A percentile compares a stretch with the other conserved stretches of the same genome.
Evolutionary conservation across 345 rosid genomes (phyloP).

Genomic region (Raphanus sativus): DNA sequence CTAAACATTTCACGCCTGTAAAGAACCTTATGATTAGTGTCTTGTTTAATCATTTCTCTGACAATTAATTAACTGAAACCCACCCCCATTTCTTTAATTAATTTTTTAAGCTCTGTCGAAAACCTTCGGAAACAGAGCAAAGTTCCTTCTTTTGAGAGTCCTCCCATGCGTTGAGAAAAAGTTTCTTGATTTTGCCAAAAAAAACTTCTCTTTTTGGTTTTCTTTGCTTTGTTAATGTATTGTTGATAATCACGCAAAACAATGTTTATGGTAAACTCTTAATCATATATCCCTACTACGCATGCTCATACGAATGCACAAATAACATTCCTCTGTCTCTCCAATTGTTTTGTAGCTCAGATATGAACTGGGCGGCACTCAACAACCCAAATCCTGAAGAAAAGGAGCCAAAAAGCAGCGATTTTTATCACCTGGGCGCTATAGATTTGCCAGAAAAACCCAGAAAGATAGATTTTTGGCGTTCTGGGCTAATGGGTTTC

Average conservation of each 20-base stretch:
- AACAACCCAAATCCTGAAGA: slow-evolving; percentile 30
- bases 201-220: slow-evolving; percentile 7
- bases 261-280: slow-evolving; percentile 47
- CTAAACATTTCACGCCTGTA: slow-evolving; percentile 56
- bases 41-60: slow-evolving; percentile 22
- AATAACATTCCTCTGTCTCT: slow-evolving; percentile 24
- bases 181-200: slow-evolving; percentile 18
- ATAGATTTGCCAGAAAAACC: slow-evolving; percentile 6
- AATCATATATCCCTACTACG: slow-evolving; percentile 30
- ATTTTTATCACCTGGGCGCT: slow-evolving; percentile 16
- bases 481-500: slow-evolving; percentile 54
- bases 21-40: slow-evolving; percentile 61
- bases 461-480: slow-evolving; percentile 29
- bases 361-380: slow-evolving; percentile 56
- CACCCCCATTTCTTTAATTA: neutral
- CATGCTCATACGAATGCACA: slow-evolving; percentile 23
- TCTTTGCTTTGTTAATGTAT: neutral
- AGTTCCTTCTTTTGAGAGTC: slow-evolving; percentile 70
- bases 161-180: slow-evolving; percentile 49
- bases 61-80: slow-evolving; percentile 29
- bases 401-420: slow-evolving; percentile 26
- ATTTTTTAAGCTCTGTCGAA: slow-evolving; percentile 4
- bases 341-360: slow-evolving; percentile 42
- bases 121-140: slow-evolving; percentile 65
- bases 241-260: slow-evolving; percentile 45